Percentiles rank a stretch among this genome's conserved stretches.
phyloP scores from a whole-genome alignment of 176 grass and related monocot species.

The Carex cristatella region DNA sequence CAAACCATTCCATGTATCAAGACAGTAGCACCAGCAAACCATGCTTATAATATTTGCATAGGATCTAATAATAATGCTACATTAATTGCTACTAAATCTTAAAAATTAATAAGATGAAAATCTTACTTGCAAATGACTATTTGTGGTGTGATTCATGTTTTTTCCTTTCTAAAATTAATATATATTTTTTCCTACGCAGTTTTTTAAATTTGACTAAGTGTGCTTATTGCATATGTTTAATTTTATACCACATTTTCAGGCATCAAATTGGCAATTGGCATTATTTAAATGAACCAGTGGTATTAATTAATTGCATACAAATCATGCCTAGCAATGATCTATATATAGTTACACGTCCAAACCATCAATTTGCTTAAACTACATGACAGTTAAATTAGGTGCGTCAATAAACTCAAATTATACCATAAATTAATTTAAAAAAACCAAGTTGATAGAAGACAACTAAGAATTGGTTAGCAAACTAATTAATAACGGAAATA shows the following conservation, averaged over 20 bases:
- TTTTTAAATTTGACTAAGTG: not conserved
- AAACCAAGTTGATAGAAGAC: not conserved
- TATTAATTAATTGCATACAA: not conserved
- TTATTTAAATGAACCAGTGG: not conserved
- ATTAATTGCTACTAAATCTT: not conserved
- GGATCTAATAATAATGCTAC: not conserved
- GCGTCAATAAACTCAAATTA: not conserved
- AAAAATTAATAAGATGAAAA: not conserved
- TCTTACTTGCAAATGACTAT: not conserved
- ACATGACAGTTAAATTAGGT: constrained; percentile 11
- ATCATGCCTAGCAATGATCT: not conserved
- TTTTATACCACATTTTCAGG: not conserved
- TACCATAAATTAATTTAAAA: not conserved
- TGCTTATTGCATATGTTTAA: not conserved
- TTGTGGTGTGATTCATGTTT: not conserved
- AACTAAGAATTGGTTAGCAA: constrained; percentile 9
- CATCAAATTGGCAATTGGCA: not conserved
- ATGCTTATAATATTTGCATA: not conserved
- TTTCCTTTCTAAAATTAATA: not conserved
- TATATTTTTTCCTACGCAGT: not conserved
- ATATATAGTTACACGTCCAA: not conserved
- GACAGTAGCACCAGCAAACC: not conserved
- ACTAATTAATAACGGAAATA: not conserved
- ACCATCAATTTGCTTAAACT: not conserved
- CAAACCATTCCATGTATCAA: not conserved